Evolutionary conservation across 345 rosid genomes (phyloP).

Genomic region (Erucastrum elatum): DNA sequence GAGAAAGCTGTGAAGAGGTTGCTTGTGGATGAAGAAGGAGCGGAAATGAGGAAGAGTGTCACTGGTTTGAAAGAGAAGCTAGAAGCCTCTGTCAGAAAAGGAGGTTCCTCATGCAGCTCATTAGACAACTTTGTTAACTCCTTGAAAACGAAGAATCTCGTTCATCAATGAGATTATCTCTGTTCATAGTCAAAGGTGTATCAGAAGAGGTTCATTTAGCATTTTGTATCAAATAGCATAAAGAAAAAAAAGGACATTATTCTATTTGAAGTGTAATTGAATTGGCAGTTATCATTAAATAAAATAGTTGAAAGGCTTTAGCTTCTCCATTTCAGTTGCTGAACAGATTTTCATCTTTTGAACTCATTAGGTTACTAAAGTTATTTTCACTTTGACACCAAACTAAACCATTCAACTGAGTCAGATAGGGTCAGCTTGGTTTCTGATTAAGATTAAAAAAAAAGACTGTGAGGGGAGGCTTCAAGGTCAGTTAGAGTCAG

Average conservation of each 20-base stretch:
- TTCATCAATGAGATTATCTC: background rate
- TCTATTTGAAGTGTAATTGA: background rate
- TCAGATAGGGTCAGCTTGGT: background rate
- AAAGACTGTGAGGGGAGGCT: background rate
- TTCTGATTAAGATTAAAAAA: background rate
- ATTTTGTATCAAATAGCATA: background rate
- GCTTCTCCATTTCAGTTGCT: background rate
- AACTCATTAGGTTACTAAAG: background rate
- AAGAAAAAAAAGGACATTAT: background rate
- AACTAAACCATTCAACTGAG: background rate
- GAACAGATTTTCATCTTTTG: background rate
- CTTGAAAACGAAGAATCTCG: slow-evolving; percentile 9
- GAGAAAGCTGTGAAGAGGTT: slow-evolving; percentile 37
- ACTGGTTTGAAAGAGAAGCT: slow-evolving; percentile 14
- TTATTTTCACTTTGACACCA: background rate
- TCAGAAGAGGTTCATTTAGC: background rate
- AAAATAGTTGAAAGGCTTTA: background rate
- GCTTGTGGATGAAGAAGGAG: slow-evolving; percentile 40
- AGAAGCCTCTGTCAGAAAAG: background rate
- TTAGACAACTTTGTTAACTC: slow-evolving; percentile 16
- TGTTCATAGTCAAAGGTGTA: background rate
- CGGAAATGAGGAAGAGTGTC: slow-evolving; percentile 39
- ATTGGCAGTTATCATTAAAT: background rate
- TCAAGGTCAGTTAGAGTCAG: background rate
- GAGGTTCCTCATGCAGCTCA: slow-evolving; percentile 26